Percentiles rank a stretch among this genome's conserved stretches.
Evolutionary conservation across 2,329 filamentous ascomycete genomes (phyloP).

Genomic region (Aureobasidium uvarum): DNA sequence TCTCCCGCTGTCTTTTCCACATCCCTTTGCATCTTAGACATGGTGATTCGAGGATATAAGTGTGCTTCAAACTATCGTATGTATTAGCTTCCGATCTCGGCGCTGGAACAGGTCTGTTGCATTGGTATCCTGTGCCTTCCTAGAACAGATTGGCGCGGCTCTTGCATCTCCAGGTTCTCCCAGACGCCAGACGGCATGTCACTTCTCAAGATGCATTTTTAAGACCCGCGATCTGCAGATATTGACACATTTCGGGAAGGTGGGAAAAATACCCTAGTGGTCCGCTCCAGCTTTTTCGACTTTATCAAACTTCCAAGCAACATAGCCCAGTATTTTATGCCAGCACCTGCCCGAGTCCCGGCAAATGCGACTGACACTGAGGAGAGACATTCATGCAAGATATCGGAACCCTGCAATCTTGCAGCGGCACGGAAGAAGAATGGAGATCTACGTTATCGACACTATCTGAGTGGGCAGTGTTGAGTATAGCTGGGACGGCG

Average conservation of each 20-base stretch:
- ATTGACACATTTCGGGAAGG: not conserved
- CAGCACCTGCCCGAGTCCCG: not conserved
- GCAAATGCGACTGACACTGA: not conserved
- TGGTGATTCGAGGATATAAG: not conserved
- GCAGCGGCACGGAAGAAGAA: slow-evolving; percentile 5
- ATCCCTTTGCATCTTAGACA: not conserved
- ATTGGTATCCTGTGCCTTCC: slow-evolving; percentile 7
- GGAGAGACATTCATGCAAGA: slow-evolving; percentile 19
- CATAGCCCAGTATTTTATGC: not conserved
- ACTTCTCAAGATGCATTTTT: not conserved
- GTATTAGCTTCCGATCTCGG: slow-evolving; percentile 12
- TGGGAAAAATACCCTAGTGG: slow-evolving; percentile 20
- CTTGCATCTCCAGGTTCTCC: slow-evolving; percentile 7
- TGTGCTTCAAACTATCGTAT: not conserved
- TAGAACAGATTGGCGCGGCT: slow-evolving; percentile 13
- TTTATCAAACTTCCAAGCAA: not conserved
- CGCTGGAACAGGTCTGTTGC: not conserved
- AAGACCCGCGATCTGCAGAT: slow-evolving; percentile 1
- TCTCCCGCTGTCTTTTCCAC: not conserved
- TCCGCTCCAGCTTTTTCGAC: not conserved
- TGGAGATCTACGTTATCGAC: slow-evolving; percentile 13
- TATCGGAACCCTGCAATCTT: slow-evolving; percentile 15
- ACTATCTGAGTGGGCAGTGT: slow-evolving; percentile 6
- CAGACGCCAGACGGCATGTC: slow-evolving; percentile 7
- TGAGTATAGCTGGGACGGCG: slow-evolving; percentile 4